A percentile compares a stretch with the other conserved stretches of the same genome.
These are phyloP conservation scores for Psophocarpus tetragonolobus DNA, from an alignment of 306 rosid species.

Conservation along the genomic window DNA sequence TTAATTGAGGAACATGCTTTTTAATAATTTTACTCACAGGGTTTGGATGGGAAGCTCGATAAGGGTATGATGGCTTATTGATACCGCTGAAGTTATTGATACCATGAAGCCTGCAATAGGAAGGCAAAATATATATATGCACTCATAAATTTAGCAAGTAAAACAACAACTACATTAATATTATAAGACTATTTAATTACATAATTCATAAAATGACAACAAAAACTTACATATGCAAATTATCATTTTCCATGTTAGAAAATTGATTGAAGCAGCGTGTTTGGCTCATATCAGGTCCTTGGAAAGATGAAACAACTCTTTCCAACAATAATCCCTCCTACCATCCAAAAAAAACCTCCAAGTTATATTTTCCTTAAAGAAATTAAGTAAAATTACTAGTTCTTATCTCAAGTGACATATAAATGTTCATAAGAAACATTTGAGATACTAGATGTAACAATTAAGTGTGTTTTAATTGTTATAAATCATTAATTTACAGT, in stretches of 20 bases:
- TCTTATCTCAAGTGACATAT: neutral
- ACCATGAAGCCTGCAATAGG: neutral
- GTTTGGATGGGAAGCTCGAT: neutral
- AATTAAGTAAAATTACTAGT: neutral
- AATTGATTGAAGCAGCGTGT: neutral
- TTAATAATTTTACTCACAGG: conserved; percentile 19
- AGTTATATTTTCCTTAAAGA: too few species aligned
- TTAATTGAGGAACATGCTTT: neutral
- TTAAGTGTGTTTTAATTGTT: neutral
- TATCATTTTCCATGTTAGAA: neutral
- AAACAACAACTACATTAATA: too few species aligned
- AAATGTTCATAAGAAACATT: neutral
- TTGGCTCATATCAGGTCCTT: neutral
- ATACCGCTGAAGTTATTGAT: neutral
- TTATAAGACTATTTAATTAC: too few species aligned
- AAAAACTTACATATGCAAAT: neutral
- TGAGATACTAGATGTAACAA: neutral
- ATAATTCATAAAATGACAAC: neutral
- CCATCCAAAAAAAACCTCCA: too few species aligned
- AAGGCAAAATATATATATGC: neutral
- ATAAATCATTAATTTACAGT: neutral
- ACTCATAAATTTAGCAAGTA: neutral
- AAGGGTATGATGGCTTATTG: neutral
- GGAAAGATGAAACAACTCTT: neutral
- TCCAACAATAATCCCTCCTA: conserved; percentile 5